Percentiles rank a stretch among this genome's conserved stretches.
phyloP scores from a whole-genome alignment of 2,329 filamentous ascomycete species.

The Colletotrichum scovillei region DNA sequence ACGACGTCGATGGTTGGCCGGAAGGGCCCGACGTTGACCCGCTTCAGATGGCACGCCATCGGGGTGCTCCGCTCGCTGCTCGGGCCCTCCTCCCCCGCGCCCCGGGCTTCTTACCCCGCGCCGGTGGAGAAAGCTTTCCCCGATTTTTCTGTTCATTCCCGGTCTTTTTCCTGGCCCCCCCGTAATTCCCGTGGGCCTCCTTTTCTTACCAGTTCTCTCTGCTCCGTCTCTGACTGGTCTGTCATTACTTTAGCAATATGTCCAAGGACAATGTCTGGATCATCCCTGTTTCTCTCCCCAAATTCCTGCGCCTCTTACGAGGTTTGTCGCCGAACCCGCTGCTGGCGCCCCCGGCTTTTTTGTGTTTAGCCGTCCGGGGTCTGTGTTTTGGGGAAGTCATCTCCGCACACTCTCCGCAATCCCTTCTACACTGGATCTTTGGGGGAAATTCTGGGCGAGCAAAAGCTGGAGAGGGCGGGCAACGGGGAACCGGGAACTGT shows the following conservation, averaged over 20 bases:
- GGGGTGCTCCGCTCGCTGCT: slow-evolving; percentile 15
- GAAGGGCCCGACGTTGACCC: neutral
- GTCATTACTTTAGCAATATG: neutral
- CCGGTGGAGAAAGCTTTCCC: slow-evolving; percentile 20
- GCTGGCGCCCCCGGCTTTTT: neutral
- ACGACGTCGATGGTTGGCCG: neutral
- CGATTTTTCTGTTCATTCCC: slow-evolving; percentile 18
- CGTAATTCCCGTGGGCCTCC: too few species aligned
- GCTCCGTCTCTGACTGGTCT: neutral
- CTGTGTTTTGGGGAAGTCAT: slow-evolving; percentile 26
- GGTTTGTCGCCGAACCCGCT: neutral
- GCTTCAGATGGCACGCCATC: neutral
- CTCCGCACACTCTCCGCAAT: slow-evolving; percentile 20
- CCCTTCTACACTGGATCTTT: slow-evolving; percentile 9
- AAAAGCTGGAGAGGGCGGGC: slow-evolving; percentile 1
- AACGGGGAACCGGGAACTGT: neutral
- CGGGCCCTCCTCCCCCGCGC: slow-evolving; percentile 34
- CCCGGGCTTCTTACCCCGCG: slow-evolving; percentile 32
- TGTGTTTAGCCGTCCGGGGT: neutral
- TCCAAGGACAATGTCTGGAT: neutral
- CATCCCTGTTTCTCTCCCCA: neutral
- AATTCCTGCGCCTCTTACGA: neutral
- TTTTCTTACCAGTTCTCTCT: neutral
- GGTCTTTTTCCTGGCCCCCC: neutral
- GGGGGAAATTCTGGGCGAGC: neutral